A percentile compares a stretch with the other conserved stretches of the same genome.
These are phyloP conservation scores for Ulvella scutata DNA, from an alignment of 139 green algal genomes.

Conservation along the genomic window DNA sequence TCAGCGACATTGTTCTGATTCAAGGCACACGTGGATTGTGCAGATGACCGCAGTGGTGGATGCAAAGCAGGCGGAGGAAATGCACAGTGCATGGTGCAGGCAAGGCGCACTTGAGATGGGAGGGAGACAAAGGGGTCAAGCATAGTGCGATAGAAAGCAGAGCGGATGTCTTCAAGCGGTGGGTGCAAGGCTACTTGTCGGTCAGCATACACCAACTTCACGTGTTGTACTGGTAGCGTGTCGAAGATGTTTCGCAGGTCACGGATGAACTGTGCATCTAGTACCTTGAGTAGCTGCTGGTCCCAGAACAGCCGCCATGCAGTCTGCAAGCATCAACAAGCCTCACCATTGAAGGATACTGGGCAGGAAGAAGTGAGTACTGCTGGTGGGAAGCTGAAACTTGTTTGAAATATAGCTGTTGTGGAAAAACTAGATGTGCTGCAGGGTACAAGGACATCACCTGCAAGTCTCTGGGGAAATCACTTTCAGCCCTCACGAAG, in stretches of 20 bases:
- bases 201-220: conserved; percentile 4
- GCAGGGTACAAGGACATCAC: not conserved
- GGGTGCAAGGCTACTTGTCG: conserved; percentile 22
- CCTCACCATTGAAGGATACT: not conserved
- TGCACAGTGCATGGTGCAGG: not conserved
- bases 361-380: not conserved
- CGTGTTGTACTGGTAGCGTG: conserved; percentile 30
- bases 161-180: conserved; percentile 57
- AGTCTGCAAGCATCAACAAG: not conserved
- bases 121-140: conserved; percentile 42
- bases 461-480: not conserved
- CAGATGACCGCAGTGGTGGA: not conserved
- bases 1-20: not conserved
- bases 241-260: conserved; percentile 53
- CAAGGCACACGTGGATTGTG: not conserved
- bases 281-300: conserved; percentile 59
- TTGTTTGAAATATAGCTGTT: conserved; percentile 10
- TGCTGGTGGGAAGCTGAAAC: not conserved
- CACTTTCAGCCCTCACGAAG: not conserved
- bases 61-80: not conserved
- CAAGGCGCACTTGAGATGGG: conserved; percentile 27
- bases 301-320: conserved; percentile 71
- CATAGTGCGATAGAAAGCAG: conserved; percentile 40
- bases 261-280: conserved; percentile 53
- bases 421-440: conserved; percentile 49